phyloP scores from a whole-genome alignment of 305 asterid species.

The Andrographis paniculata region DNA sequence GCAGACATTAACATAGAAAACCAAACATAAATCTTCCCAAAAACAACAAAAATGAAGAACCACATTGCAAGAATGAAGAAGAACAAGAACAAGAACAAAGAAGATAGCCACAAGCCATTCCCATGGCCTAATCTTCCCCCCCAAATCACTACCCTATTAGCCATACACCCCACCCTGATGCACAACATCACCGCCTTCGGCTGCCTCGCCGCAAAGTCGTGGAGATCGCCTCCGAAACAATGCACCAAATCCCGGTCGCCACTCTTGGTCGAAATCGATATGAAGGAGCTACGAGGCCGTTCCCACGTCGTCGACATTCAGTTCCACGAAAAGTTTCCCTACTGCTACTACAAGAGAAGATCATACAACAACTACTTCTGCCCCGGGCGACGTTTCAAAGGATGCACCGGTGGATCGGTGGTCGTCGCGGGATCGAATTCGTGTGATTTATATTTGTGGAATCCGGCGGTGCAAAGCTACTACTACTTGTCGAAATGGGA shows the following conservation, averaged over 20 bases:
- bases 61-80: no score
- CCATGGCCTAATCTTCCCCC: conserved; percentile 36
- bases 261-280: conserved; percentile 15
- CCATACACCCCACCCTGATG: conserved; percentile 18
- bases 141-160: conserved; percentile 17
- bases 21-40: no score
- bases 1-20: no score
- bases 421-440: background rate
- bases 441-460: background rate
- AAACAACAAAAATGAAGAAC: no score
- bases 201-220: conserved; percentile 27
- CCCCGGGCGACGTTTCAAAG: conserved; percentile 14
- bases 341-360: conserved; percentile 7
- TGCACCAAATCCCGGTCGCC: conserved; percentile 11
- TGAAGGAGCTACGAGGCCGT: background rate
- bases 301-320: background rate
- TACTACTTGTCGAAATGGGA: conserved; percentile 13
- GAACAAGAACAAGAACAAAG: no score
- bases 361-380: background rate
- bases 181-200: conserved; percentile 22
- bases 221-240: conserved; percentile 21
- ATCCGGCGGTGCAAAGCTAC: background rate
- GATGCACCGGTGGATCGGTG: conserved; percentile 18
- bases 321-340: conserved; percentile 8
- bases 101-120: conserved; percentile 10